Conservation (phyloP, 495 filamentous ascomycete genomes). For the Clohesyomyces aquaticus region DNA sequence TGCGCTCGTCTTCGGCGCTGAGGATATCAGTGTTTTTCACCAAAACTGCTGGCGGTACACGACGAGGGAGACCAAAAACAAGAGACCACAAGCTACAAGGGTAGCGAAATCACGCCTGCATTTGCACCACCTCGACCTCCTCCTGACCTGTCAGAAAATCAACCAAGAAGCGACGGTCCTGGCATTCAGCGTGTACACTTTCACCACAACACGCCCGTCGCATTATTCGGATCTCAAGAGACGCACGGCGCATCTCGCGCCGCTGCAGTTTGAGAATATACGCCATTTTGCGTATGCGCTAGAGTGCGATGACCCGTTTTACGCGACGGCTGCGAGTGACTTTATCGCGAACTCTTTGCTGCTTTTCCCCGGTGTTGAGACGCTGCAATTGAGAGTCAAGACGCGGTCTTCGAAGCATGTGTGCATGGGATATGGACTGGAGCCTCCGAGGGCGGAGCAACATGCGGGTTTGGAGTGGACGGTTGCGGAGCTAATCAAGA, state of each 20-base stretch:
- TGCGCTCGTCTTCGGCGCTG: slow-evolving; percentile 8
- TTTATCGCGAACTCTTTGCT: slow-evolving; percentile 8
- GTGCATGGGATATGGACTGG: no score
- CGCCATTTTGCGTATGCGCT: no score
- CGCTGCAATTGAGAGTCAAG: background rate
- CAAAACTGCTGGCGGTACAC: no score
- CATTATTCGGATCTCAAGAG: background rate
- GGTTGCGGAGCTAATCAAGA: background rate
- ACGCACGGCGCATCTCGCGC: slow-evolving; percentile 3
- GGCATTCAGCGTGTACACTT: slow-evolving; percentile 19
- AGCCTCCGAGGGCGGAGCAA: background rate
- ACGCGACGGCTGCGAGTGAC: background rate
- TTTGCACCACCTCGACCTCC: slow-evolving; percentile 21
- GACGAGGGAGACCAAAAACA: no score
- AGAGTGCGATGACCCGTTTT: background rate
- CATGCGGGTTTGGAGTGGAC: background rate
- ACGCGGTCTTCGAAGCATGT: no score
- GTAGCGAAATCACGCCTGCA: background rate
- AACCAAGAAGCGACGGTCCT: slow-evolving; percentile 26
- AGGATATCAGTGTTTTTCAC: background rate
- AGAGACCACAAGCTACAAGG: background rate
- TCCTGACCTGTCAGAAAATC: slow-evolving; percentile 23
- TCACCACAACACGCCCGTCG: background rate
- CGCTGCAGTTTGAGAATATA: slow-evolving; percentile 12
- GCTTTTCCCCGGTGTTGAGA: background rate